These are phyloP conservation scores for Nymphaea thermarum DNA, from an alignment of 164 flowering plant species.

Conservation along the genomic window DNA sequence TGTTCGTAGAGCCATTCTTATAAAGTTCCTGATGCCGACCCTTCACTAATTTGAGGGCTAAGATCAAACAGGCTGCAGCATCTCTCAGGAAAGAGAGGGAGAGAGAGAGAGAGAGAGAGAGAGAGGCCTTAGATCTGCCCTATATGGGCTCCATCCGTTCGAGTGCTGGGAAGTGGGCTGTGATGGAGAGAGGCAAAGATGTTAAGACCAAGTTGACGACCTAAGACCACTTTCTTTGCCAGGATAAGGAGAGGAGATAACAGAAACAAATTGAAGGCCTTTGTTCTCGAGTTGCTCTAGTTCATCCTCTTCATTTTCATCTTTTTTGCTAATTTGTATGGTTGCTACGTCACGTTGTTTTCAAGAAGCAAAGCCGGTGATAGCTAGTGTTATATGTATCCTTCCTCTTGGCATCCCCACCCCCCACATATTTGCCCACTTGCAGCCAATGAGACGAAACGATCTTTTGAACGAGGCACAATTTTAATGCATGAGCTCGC, in stretches of 20 bases:
- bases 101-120: no score
- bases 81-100: no score
- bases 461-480: neutral
- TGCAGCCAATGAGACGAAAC: neutral
- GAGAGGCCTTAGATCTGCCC: no score
- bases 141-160: neutral
- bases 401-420: neutral
- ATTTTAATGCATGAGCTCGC: neutral
- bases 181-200: neutral
- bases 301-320: neutral
- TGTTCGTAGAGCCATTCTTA: no score
- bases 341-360: neutral
- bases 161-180: neutral
- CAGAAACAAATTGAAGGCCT: no score
- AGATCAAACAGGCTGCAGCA: neutral
- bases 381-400: neutral
- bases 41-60: no score
- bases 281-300: neutral
- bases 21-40: no score
- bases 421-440: no score
- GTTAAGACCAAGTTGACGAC: neutral
- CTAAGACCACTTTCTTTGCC: neutral
- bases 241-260: neutral
- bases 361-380: neutral
- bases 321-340: neutral